phyloP scores from a whole-genome alignment of 345 rosid genomes.

The Citrus sp. region DNA sequence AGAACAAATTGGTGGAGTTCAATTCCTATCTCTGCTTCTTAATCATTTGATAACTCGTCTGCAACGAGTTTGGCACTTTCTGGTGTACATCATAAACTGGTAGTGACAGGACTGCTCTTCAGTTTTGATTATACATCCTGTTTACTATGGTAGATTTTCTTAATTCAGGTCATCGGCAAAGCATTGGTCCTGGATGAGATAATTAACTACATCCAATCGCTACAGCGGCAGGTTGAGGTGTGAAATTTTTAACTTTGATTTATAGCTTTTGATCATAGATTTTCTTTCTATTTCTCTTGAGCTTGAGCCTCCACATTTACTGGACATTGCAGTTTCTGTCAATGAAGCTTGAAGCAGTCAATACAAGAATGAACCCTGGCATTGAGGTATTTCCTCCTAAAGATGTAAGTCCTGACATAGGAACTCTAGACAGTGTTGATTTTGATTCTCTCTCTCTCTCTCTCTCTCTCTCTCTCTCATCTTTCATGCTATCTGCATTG shows the following conservation, averaged over 20 bases:
- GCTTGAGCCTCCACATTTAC: conserved; percentile 7
- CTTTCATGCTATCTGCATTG: background rate
- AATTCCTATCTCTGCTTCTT: background rate
- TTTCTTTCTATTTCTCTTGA: background rate
- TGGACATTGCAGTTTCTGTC: conserved; percentile 70
- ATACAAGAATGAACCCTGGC: conserved; percentile 57
- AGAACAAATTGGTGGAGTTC: background rate
- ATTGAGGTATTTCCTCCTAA: conserved; percentile 69
- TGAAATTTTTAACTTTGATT: conserved; percentile 4
- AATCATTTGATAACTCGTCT: background rate
- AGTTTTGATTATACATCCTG: background rate
- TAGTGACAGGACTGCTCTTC: background rate
- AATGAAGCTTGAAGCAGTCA: conserved; percentile 91
- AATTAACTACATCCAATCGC: conserved; percentile 83
- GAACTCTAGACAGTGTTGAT: background rate
- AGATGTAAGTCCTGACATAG: conserved; percentile 45
- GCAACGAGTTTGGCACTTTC: background rate
- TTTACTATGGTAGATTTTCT: conserved; percentile 12
- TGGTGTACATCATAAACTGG: background rate
- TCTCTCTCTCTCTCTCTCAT: background rate
- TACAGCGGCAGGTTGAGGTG: conserved; percentile 93
- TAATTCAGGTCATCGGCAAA: conserved; percentile 77
- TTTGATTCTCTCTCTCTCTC: background rate
- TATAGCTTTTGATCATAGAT: background rate
- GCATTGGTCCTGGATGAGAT: conserved; percentile 92